Percentiles rank a stretch among this genome's conserved stretches.
phyloP scores from a whole-genome alignment of 306 rosid genomes.

The Begonia fuchsioides region DNA sequence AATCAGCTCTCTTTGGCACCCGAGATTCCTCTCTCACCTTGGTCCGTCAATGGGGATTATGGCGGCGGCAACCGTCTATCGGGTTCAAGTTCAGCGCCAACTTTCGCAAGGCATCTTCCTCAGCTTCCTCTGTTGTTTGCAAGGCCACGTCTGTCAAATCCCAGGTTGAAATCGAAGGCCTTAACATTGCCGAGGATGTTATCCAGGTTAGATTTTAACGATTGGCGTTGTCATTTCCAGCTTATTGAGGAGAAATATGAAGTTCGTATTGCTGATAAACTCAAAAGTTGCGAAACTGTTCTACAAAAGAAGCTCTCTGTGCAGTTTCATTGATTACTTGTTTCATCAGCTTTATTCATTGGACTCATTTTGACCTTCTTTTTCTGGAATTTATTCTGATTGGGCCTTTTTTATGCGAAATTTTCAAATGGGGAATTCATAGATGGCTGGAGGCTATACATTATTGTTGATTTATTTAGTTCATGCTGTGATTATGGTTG shows the following conservation, averaged over 20 bases:
- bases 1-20: slow-evolving; percentile 13
- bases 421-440: neutral
- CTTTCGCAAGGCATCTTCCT: slow-evolving; percentile 6
- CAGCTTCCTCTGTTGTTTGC: slow-evolving; percentile 31
- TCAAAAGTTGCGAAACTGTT: no score
- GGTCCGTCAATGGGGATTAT: slow-evolving; percentile 6
- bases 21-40: slow-evolving; percentile 15
- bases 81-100: slow-evolving; percentile 9
- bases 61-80: slow-evolving; percentile 6
- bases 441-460: no score
- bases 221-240: neutral
- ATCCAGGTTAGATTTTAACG: slow-evolving; percentile 29
- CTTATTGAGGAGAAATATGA: no score
- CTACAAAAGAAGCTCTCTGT: no score
- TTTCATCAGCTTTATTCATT: no score
- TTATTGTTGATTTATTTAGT: no score
- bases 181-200: slow-evolving; percentile 82
- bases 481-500: no score
- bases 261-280: no score
- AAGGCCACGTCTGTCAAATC: slow-evolving; percentile 52
- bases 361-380: no score
- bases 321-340: no score
- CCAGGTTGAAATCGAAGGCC: slow-evolving; percentile 54
- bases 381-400: neutral
- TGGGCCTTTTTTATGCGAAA: neutral